Conservation (phyloP, 2,329 filamentous ascomycete genomes). For the Endothia cerciana region DNA sequence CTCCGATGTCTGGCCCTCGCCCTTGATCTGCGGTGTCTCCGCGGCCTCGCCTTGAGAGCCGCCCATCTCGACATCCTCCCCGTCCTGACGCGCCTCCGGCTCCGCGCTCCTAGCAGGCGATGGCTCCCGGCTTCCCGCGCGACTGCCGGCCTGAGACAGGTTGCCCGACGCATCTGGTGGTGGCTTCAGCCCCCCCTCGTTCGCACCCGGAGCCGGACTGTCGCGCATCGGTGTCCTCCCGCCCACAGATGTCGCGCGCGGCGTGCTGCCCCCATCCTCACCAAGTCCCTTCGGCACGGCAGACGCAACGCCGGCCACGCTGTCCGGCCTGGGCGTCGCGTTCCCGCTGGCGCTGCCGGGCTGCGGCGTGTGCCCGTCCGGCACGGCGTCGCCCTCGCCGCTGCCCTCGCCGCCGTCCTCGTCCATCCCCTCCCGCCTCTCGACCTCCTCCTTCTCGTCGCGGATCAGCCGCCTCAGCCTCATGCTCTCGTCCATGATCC, state of each 20-base stretch:
- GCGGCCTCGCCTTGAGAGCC: conserved; percentile 61
- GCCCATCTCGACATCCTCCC: conserved; percentile 64
- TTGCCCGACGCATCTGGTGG: conserved; percentile 36
- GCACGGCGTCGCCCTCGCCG: conserved; percentile 45
- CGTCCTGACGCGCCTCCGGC: conserved; percentile 37
- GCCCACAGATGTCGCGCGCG: conserved; percentile 35
- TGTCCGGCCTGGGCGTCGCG: conserved; percentile 54
- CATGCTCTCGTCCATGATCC: conserved; percentile 90
- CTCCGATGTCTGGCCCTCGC: conserved; percentile 52
- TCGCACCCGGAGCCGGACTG: conserved; percentile 37
- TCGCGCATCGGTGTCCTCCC: conserved; percentile 38
- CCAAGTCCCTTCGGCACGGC: conserved; percentile 30
- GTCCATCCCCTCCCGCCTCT: conserved; percentile 81
- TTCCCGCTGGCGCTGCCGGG: conserved; percentile 55
- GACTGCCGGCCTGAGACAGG: conserved; percentile 45
- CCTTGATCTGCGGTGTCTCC: conserved; percentile 50
- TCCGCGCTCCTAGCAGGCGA: conserved; percentile 40
- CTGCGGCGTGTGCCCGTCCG: conserved; percentile 54
- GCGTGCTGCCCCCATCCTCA: conserved; percentile 34
- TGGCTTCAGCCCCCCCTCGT: conserved; percentile 40
- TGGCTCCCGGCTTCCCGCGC: conserved; percentile 43
- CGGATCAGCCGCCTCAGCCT: conserved; percentile 82
- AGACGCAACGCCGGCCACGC: conserved; percentile 41
- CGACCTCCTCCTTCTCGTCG: conserved; percentile 94
- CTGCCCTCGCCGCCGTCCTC: conserved; percentile 67